These are phyloP conservation scores for Raffaelea albimanens DNA, from an alignment of 2,329 filamentous ascomycete genomes.

Conservation along the genomic window DNA sequence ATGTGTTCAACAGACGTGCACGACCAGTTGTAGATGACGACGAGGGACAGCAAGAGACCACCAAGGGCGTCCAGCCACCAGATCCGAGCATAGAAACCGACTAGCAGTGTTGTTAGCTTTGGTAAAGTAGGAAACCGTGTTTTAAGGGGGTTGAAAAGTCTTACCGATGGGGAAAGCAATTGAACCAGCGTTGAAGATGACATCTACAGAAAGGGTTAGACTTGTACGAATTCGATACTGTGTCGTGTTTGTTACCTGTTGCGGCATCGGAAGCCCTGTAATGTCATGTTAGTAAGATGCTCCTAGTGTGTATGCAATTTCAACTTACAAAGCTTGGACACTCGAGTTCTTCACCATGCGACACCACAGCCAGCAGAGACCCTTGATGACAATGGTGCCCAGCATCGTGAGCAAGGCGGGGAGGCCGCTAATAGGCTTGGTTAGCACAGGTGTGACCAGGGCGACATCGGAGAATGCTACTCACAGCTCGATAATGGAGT, in stretches of 20 bases:
- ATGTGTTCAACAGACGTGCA: constrained; percentile 67
- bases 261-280: constrained; percentile 20
- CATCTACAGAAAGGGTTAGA: constrained; percentile 31
- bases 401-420: constrained; percentile 74
- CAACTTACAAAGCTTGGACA: constrained; percentile 61
- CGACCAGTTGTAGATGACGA: constrained; percentile 75
- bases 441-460: neutral
- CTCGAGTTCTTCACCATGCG: constrained; percentile 77
- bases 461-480: constrained; percentile 8
- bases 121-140: constrained; percentile 3
- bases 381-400: constrained; percentile 72
- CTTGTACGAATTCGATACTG: neutral
- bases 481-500: constrained; percentile 59
- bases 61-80: constrained; percentile 82
- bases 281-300: neutral
- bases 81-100: constrained; percentile 64
- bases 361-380: constrained; percentile 79
- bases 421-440: constrained; percentile 30
- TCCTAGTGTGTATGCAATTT: too few relatives aligned
- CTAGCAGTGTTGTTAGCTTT: too few relatives aligned
- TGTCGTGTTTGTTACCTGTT: constrained; percentile 10
- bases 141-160: neutral
- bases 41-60: constrained; percentile 65
- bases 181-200: constrained; percentile 84
- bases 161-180: constrained; percentile 74